Conservation (phyloP, 176 grass and related monocot genomes). For the Aegilops sharonensis region DNA sequence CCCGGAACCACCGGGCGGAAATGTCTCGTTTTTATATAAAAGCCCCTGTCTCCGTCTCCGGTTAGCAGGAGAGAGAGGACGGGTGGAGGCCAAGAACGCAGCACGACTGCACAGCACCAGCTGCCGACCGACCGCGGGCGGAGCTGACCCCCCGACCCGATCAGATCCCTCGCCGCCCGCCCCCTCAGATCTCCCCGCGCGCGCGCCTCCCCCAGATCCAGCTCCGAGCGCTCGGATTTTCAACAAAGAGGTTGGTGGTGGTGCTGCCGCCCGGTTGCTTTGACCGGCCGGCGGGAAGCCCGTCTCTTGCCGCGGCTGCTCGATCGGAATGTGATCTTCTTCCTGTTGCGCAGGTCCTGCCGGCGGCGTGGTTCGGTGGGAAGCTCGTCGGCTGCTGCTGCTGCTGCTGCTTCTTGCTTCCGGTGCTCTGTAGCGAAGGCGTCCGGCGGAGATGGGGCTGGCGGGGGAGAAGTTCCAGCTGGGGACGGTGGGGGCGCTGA, state of each 20-base stretch:
- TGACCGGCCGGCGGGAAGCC: slow-evolving; percentile 7
- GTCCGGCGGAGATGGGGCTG: slow-evolving; percentile 59
- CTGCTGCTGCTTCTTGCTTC: not conserved
- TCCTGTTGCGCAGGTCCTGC: slow-evolving; percentile 30
- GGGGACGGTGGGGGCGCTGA: slow-evolving; percentile 87
- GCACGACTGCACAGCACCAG: not conserved
- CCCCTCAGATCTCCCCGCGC: slow-evolving; percentile 20
- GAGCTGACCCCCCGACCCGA: slow-evolving; percentile 10
- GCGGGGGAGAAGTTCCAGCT: slow-evolving; percentile 88
- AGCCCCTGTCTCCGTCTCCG: slow-evolving; percentile 38
- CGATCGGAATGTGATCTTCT: slow-evolving; percentile 35
- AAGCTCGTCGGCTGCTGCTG: not conserved
- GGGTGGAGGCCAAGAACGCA: slow-evolving; percentile 19
- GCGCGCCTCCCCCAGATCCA: slow-evolving; percentile 40
- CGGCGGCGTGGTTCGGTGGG: not conserved
- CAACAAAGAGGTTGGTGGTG: slow-evolving; percentile 3
- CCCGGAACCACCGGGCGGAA: slow-evolving; percentile 21
- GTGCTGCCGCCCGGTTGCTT: not conserved
- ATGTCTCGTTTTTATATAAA: slow-evolving; percentile 33
- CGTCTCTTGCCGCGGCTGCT: not conserved
- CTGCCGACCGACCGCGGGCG: slow-evolving; percentile 15
- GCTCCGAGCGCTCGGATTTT: not conserved
- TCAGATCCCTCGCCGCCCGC: slow-evolving; percentile 7
- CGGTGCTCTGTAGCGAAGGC: not conserved
- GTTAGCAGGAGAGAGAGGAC: slow-evolving; percentile 24